These are phyloP conservation scores for Colletotrichum tabaci DNA, from an alignment of 2,329 filamentous ascomycete species.

Conservation along the genomic window DNA sequence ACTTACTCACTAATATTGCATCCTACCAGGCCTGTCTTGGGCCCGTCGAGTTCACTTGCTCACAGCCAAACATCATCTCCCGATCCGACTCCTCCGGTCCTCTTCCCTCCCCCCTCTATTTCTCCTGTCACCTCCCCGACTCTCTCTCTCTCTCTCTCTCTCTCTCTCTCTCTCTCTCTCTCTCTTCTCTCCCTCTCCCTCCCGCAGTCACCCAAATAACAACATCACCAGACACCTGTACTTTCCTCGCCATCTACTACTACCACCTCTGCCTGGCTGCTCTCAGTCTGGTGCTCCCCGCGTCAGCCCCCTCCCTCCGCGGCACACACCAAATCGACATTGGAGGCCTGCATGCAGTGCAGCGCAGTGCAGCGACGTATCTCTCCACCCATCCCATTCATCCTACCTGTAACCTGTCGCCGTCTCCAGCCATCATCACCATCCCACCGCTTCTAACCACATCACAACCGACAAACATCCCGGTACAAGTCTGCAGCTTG, in stretches of 20 bases:
- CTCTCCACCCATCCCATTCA: not conserved
- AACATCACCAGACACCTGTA: conserved; percentile 1
- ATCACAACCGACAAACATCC: conserved; percentile 38
- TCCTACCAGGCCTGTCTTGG: not conserved
- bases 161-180: not conserved
- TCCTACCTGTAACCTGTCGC: conserved; percentile 27
- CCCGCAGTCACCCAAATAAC: not conserved
- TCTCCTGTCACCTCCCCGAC: not conserved
- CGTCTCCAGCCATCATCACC: conserved; percentile 31
- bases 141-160: no score
- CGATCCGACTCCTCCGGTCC: not conserved
- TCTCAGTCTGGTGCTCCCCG: conserved; percentile 28
- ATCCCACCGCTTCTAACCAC: conserved; percentile 26
- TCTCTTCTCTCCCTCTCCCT: not conserved
- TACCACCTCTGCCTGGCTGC: not conserved
- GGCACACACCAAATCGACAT: conserved; percentile 22
- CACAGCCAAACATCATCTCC: not conserved
- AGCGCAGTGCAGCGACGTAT: conserved; percentile 28
- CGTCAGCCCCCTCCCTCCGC: conserved; percentile 20
- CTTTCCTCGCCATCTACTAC: not conserved
- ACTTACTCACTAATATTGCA: no score
- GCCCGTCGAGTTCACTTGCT: not conserved
- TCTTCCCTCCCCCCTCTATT: not conserved
- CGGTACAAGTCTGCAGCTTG: conserved; percentile 28
- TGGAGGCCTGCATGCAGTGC: conserved; percentile 32